Percentiles rank a stretch among this genome's conserved stretches.
phyloP scores from a whole-genome alignment of 2,329 filamentous ascomycete species.

The Penicillium sp. region DNA sequence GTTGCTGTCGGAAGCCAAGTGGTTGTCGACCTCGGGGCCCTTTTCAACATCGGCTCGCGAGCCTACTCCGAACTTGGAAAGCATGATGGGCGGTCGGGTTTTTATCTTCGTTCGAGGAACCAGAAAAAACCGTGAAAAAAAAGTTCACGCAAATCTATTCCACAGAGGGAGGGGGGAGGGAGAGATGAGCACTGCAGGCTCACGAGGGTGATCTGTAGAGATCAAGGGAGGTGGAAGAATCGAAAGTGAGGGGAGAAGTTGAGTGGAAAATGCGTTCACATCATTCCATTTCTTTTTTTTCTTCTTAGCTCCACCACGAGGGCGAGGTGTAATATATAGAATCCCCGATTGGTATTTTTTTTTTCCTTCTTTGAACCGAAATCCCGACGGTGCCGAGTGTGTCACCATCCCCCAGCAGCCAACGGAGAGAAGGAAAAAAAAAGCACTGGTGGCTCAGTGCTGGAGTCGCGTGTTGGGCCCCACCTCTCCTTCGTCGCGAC shows the following conservation, averaged over 20 bases:
- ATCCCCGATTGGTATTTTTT: not conserved
- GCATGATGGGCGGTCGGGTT: conserved; percentile 7
- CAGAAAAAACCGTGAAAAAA: conserved; percentile 10
- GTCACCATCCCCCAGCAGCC: conserved; percentile 9
- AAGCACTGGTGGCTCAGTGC: not conserved
- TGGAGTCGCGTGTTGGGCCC: conserved; percentile 12
- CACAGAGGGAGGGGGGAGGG: not conserved
- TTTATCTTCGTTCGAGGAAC: conserved; percentile 13
- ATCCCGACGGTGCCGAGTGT: conserved; percentile 5
- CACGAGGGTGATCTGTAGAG: conserved; percentile 9
- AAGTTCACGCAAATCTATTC: conserved; percentile 4
- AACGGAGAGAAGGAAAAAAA: no score
- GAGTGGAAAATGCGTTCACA: conserved; percentile 14
- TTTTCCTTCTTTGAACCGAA: conserved; percentile 3
- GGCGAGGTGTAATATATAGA: conserved; percentile 13
- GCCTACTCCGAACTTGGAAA: conserved; percentile 14
- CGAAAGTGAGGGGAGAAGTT: not conserved
- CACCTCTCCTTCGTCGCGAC: conserved; percentile 5
- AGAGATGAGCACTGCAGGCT: conserved; percentile 16
- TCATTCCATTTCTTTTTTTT: conserved; percentile 17
- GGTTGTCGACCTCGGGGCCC: conserved; percentile 24
- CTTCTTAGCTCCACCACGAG: conserved; percentile 14
- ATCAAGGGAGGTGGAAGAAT: conserved; percentile 1
- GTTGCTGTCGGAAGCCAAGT: conserved; percentile 26
- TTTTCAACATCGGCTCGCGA: conserved; percentile 31